Percentiles rank a stretch among this genome's conserved stretches.
phyloP scores from a whole-genome alignment of 2,329 filamentous ascomycete species.

The Fusarium caatingaense region DNA sequence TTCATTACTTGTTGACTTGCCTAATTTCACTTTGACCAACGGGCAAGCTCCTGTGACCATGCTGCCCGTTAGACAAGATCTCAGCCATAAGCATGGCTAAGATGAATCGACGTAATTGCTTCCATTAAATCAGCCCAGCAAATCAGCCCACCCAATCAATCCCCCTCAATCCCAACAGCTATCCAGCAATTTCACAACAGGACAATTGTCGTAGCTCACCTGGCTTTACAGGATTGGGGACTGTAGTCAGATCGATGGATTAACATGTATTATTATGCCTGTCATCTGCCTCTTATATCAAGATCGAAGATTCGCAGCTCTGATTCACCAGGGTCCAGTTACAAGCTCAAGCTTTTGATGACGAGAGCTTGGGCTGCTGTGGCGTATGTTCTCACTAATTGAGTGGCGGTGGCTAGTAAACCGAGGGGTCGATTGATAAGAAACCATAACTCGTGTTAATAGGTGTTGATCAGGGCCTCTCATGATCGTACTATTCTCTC shows the following conservation, averaged over 20 bases:
- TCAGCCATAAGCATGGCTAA: background rate
- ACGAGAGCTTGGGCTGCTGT: constrained; percentile 5
- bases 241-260: background rate
- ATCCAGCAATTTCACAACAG: background rate
- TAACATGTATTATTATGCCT: background rate
- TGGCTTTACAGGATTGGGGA: background rate
- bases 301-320: background rate
- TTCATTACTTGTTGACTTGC: background rate
- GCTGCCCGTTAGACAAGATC: background rate
- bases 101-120: background rate
- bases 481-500: background rate
- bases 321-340: background rate
- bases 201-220: background rate
- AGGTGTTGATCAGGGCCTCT: background rate
- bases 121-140: background rate
- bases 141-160: background rate
- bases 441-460: background rate
- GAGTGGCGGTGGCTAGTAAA: background rate
- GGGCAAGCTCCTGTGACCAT: background rate
- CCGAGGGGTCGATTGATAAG: background rate
- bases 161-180: background rate
- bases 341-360: background rate
- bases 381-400: background rate
- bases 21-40: background rate
- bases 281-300: background rate